Conservation (phyloP, 148 eudicot genomes). For the Spergularia marina region DNA sequence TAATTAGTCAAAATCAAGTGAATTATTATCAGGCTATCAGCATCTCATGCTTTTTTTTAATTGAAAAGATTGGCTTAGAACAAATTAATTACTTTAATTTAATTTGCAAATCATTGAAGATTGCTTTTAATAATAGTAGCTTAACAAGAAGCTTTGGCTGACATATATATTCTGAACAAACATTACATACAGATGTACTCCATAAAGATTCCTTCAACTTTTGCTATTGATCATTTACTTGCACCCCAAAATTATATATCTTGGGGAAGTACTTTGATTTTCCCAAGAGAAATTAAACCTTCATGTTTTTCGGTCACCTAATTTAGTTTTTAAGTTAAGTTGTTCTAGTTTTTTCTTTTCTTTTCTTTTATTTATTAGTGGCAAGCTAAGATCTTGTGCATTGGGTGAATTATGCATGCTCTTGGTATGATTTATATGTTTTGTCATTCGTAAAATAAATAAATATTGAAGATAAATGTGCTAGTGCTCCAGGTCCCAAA, state of each 20-base stretch:
- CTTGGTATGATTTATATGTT: not conserved
- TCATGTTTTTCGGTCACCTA: slow-evolving; percentile 16
- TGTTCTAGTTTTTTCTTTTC: too few relatives aligned
- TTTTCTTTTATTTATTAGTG: too few relatives aligned
- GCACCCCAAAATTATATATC: not conserved
- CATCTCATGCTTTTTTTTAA: not conserved
- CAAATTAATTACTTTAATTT: not conserved
- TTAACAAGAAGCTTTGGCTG: not conserved
- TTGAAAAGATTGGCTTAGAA: not conserved
- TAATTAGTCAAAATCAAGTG: slow-evolving; percentile 6
- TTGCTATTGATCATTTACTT: not conserved
- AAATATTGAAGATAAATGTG: too few relatives aligned
- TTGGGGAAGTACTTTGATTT: not conserved
- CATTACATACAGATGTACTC: slow-evolving; percentile 2
- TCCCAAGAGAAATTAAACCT: slow-evolving; percentile 18
- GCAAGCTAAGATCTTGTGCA: too few relatives aligned
- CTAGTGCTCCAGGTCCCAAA: too few relatives aligned
- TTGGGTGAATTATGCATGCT: too few relatives aligned
- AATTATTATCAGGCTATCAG: not conserved
- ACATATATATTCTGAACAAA: slow-evolving; percentile 1
- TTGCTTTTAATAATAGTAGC: not conserved
- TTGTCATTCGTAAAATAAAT: not conserved
- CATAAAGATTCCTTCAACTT: slow-evolving; percentile 10
- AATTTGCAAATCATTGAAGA: not conserved
- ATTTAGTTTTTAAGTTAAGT: not conserved